Evolutionary conservation across 805 yeast species (phyloP), one percentile per base, ranked within the genome.

Genomic region (Ogataea nitratoaversa): DNA sequence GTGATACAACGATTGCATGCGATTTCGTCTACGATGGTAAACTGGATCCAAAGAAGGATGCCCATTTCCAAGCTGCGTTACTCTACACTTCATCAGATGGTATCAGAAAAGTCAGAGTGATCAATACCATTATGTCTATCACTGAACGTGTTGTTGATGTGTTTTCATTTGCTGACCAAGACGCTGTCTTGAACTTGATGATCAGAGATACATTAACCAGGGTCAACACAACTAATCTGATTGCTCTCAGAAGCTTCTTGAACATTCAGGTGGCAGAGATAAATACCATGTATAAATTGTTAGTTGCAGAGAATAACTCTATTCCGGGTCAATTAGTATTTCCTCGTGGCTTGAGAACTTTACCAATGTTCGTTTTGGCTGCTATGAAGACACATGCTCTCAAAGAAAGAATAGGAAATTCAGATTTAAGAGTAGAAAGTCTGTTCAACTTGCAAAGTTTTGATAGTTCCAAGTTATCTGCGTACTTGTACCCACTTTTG

Each of bases 41-140:
- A 44, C 67, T 88, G 25, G 76, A 80, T 42, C 69, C 84, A 2
- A 78, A 78, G 44, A 70, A 74, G 29, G 96, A 89, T 59, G 84
- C 87, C 18, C 93, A 88, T 59, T 87, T 91, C 68, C 99, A 93
- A 63, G 84, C 86, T 2, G 97, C 98, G 0, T 50, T 93, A 20
- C 66, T 93, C 40, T 91, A 89, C 59, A 90, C 97, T 0, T 84
- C 88, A 34, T 56, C 71, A 2, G 71, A 71, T 35, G 99, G 99
- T 18, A 63, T 71, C 8, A 70, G 97, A 49, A 82, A 86, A 52
- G 91, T 93, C 13, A 74, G 99, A 46, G 89, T 89, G n/a, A 74
- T 85, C 36, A 93, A 93, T 56, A 67, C 79, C 41, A 82, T 84
- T n/a, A 77, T 86, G 34, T 85, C 95, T 0, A 90, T 87, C 13